Conservation (phyloP, 208 protist species). For the Trypanosoma avium region DNA sequence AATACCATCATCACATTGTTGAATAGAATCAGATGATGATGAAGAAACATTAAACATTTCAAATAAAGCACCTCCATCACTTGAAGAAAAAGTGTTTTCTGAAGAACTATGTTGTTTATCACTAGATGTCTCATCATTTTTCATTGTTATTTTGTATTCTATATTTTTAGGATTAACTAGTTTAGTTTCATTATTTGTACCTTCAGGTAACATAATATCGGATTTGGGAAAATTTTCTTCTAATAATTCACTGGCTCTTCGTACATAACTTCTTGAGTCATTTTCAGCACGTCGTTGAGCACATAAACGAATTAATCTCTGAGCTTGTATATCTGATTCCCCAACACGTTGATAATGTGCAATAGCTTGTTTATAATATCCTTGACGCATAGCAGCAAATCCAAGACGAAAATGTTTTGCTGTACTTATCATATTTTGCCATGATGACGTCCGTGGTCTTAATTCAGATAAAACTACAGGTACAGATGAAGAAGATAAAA, state of each 20-base stretch:
- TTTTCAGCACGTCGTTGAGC: conserved; percentile 32
- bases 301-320: conserved; percentile 50
- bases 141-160: not conserved
- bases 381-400: conserved; percentile 59
- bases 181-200: not conserved
- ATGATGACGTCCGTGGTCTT: conserved; percentile 16
- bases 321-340: conserved; percentile 34
- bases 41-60: conserved; percentile 14
- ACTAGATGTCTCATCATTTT: not conserved
- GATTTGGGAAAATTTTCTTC: not conserved
- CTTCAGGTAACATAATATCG: not conserved
- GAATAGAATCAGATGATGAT: conserved; percentile 3
- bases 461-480: conserved; percentile 62
- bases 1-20: conserved; percentile 21
- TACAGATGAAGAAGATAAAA: conserved; percentile 34
- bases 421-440: conserved; percentile 31
- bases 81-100: not conserved
- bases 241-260: not conserved
- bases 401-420: conserved; percentile 46
- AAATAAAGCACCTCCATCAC: conserved; percentile 7
- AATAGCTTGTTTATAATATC: conserved; percentile 47
- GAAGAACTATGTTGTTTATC: not conserved
- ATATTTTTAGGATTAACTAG: not conserved
- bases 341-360: conserved; percentile 28
- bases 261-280: conserved; percentile 47